These are phyloP conservation scores for Bauhinia variegata DNA, from an alignment of 306 rosid species.

Conservation along the genomic window DNA sequence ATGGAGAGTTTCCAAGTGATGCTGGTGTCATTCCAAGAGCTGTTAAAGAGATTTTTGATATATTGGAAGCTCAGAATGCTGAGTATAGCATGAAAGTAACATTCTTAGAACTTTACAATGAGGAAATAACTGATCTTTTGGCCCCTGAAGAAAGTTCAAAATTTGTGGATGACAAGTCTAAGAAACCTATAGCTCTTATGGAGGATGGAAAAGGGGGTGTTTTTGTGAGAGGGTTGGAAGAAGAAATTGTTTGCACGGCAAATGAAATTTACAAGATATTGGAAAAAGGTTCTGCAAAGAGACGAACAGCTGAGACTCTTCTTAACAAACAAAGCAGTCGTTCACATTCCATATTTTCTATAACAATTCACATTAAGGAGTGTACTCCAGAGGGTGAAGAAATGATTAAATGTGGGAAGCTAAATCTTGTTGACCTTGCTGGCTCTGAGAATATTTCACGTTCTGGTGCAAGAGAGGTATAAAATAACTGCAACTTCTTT, in stretches of 20 bases:
- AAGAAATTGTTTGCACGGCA: slow-evolving; percentile 98
- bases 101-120: slow-evolving; percentile 94
- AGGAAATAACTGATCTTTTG: slow-evolving; percentile 92
- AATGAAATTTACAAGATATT: slow-evolving; percentile 96
- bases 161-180: slow-evolving; percentile 86
- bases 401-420: slow-evolving; percentile 98
- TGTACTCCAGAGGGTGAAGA: slow-evolving; percentile 99
- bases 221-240: slow-evolving; percentile 96
- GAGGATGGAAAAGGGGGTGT: slow-evolving; percentile 99
- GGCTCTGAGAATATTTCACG: slow-evolving; percentile 99
- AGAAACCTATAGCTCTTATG: slow-evolving; percentile 98
- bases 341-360: slow-evolving; percentile 97
- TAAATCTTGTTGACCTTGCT: slow-evolving; percentile 97
- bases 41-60: slow-evolving; percentile 91
- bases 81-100: slow-evolving; percentile 99
- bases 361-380: slow-evolving; percentile 98
- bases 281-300: slow-evolving; percentile 96
- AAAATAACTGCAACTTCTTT: slow-evolving; percentile 28
- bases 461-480: slow-evolving; percentile 99
- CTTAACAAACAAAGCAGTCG: slow-evolving; percentile 99
- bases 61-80: slow-evolving; percentile 93
- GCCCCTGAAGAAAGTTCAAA: slow-evolving; percentile 88
- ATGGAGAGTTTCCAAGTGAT: slow-evolving; percentile 96
- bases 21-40: slow-evolving; percentile 99
- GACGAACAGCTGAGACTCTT: slow-evolving; percentile 99